A percentile compares a stretch with the other conserved stretches of the same genome.
Conservation (phyloP, 306 rosid species). For the Medicago lupulina region DNA sequence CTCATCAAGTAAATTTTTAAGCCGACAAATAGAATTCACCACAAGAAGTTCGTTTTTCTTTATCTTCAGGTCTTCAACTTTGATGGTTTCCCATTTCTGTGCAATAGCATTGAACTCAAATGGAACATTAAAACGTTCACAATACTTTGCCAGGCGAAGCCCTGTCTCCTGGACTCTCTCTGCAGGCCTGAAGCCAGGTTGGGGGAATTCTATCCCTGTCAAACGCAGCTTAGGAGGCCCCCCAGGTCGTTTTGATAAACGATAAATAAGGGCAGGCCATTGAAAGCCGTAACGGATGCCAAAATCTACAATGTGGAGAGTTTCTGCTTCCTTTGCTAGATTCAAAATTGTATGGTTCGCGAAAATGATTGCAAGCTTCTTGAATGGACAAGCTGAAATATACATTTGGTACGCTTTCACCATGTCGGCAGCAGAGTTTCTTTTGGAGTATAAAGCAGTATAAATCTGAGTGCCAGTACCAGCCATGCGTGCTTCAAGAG, state of each 20-base stretch:
- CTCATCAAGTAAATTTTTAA: conserved; percentile 69
- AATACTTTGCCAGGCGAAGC: conserved; percentile 67
- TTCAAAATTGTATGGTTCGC: conserved; percentile 58
- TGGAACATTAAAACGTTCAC: conserved; percentile 73
- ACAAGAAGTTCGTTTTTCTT: conserved; percentile 57
- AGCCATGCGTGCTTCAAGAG: conserved; percentile 72
- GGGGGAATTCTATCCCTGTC: conserved; percentile 83
- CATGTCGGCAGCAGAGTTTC: conserved; percentile 55
- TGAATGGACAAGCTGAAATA: conserved; percentile 60
- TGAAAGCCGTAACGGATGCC: conserved; percentile 87
- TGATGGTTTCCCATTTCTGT: conserved; percentile 70
- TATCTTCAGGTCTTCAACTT: conserved; percentile 60
- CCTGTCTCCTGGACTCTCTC: conserved; percentile 75
- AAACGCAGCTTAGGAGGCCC: conserved; percentile 82
- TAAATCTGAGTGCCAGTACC: conserved; percentile 58
- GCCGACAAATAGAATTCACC: conserved; percentile 54
- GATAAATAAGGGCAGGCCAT: conserved; percentile 76
- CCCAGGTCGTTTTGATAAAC: conserved; percentile 60
- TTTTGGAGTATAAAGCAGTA: conserved; percentile 45
- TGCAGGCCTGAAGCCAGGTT: conserved; percentile 73
- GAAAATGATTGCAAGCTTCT: conserved; percentile 55
- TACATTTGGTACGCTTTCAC: conserved; percentile 61
- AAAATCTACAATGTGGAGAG: conserved; percentile 75
- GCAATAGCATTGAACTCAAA: conserved; percentile 69
- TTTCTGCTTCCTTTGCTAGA: conserved; percentile 50